Conservation (phyloP, 2,329 filamentous ascomycete species). For the Neonectria sp. region DNA sequence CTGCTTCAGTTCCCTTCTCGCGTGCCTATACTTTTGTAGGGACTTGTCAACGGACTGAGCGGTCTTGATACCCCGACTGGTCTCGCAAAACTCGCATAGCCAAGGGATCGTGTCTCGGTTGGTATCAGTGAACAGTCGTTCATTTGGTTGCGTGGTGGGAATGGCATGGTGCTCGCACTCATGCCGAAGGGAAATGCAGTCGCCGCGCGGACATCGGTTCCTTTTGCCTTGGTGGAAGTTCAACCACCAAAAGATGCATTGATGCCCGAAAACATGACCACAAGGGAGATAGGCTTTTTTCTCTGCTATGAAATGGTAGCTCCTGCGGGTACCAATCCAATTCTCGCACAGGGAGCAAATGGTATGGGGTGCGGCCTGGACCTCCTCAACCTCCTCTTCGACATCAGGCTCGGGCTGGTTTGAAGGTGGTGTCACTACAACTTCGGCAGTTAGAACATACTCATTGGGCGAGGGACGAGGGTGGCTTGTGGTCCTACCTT, state of each 20-base stretch:
- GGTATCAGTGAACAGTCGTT: neutral
- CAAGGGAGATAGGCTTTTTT: slow-evolving; percentile 43
- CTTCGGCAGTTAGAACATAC: neutral
- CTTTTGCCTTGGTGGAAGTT: neutral
- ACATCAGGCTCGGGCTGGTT: neutral
- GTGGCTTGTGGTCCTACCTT: neutral
- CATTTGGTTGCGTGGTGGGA: slow-evolving; percentile 8
- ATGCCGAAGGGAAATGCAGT: slow-evolving; percentile 37
- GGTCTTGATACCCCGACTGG: slow-evolving; percentile 5
- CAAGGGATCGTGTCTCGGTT: slow-evolving; percentile 26
- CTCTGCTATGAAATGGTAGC: slow-evolving; percentile 28
- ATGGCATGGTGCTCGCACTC: slow-evolving; percentile 29
- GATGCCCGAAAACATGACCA: slow-evolving; percentile 45
- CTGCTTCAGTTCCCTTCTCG: neutral
- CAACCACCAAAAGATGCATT: slow-evolving; percentile 38
- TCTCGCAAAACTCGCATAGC: slow-evolving; percentile 39
- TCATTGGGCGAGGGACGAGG: neutral
- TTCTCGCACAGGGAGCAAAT: neutral
- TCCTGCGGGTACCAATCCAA: neutral
- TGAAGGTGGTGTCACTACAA: neutral
- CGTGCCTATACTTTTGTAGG: neutral
- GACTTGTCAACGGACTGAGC: neutral
- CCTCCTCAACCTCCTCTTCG: neutral
- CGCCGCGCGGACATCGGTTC: neutral
- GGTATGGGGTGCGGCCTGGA: neutral